Base-by-base conservation (phyloP, 1,284 basidiomycete species). In the Ceratobasidium sp. region DNA sequence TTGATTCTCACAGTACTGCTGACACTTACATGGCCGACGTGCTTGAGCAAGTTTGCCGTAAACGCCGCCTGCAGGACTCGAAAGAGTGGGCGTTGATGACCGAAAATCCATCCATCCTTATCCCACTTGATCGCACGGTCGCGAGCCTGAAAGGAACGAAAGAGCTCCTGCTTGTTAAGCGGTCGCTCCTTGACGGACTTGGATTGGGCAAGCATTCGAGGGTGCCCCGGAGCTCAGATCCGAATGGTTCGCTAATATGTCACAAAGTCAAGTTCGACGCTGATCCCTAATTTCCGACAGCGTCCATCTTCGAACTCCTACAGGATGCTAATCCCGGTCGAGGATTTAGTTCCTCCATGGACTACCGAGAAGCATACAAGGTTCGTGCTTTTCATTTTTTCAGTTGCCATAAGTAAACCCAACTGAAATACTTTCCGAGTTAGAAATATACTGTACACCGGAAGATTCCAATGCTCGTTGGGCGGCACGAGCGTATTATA, bases 11-110 rank as follows among this genome's bases (percentile, higher is more conserved):
- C 77, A 96, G 94, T 1, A 92, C 94, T 2, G 88, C 92, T 16
- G 95, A 94, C n/a, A 98, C 95, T 91, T 99, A 98, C 82, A 92
- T 98, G 86, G 93, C 95, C 74, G 96, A 99, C 82, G 93, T 96
- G 0, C 88, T 98, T 48, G 96, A 98, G 78, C 85, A 89, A 27
- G 89, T 96, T 1, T 95, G 93, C 80, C 86, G 88, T 66, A 92
- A 90, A 80, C 88, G 91, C 46, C 90, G 91, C 76, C 84, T 94
- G 22, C 85, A 85, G 46, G 88, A 92, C 77, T 86, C 92, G 0
- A 91, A 91, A 73, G 92, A 96, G 75, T 97, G 94, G 83, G 93
- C 93, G 0, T 86, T 98, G 1, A 86, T 96, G 68, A 85, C 95
- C 19, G 89, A 88, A 9, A 90, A 94, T 77, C 85, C 88, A 78